Evolutionary conservation across 768 basidiomycete species (phyloP).

Genomic region (Lactarius vividus): DNA sequence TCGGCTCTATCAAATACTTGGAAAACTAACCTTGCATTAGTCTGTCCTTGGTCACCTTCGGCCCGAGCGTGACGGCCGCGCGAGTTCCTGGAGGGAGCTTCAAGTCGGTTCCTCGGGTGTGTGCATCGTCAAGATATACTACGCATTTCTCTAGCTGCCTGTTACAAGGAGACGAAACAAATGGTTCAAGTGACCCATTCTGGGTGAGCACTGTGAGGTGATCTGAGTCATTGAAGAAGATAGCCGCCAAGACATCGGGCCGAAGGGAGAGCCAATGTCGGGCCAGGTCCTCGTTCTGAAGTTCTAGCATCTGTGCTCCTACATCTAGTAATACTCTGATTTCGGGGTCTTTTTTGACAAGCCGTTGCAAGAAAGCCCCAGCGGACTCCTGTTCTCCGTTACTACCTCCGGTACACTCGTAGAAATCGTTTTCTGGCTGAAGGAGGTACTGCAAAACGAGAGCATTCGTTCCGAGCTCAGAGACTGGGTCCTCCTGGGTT

Average conservation of each 20-base stretch:
- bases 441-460: constrained; percentile 41
- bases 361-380: constrained; percentile 32
- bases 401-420: constrained; percentile 29
- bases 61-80: constrained; percentile 50
- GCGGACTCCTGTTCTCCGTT: constrained; percentile 23
- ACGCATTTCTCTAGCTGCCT: constrained; percentile 40
- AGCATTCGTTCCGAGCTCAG: constrained; percentile 49
- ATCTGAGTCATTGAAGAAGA: constrained; percentile 40
- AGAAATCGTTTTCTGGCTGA: constrained; percentile 41
- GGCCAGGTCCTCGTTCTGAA: constrained; percentile 43
- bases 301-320: constrained; percentile 55
- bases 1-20: not conserved
- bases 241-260: constrained; percentile 37
- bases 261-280: constrained; percentile 39
- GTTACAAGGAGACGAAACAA: constrained; percentile 40
- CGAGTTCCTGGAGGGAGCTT: constrained; percentile 43
- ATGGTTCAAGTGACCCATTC: constrained; percentile 37
- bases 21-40: constrained; percentile 44
- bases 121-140: constrained; percentile 54
- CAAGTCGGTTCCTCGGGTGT: constrained; percentile 52
- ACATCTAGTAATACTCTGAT: constrained; percentile 53
- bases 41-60: constrained; percentile 51
- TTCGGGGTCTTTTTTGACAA: constrained; percentile 39
- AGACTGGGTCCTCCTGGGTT: constrained; percentile 38
- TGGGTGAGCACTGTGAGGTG: constrained; percentile 39